Conservation (phyloP, 805 yeast genomes). For the Lipomyces yamadae region DNA sequence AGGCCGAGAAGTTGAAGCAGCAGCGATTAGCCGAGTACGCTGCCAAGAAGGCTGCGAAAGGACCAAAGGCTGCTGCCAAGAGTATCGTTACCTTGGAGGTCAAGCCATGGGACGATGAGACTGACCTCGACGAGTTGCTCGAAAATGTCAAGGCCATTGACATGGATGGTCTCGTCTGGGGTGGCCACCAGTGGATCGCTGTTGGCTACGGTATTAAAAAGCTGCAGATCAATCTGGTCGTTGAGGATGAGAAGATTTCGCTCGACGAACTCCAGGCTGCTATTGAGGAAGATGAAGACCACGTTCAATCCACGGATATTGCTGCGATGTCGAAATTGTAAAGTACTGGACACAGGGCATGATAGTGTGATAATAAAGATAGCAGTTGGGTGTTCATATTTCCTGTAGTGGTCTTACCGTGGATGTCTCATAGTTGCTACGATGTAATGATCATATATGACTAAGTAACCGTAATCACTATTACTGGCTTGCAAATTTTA, state of each 20-base stretch:
- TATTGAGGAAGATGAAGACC: conserved; percentile 95
- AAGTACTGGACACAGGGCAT: neutral
- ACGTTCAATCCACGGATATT: conserved; percentile 97
- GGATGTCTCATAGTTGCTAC: neutral
- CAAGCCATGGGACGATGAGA: conserved; percentile 99
- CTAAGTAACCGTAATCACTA: neutral
- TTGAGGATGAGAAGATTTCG: conserved; percentile 96
- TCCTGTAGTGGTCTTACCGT: neutral
- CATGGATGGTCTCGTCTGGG: conserved; percentile 96
- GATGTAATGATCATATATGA: neutral
- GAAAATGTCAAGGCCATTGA: conserved; percentile 84
- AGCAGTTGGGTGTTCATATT: neutral
- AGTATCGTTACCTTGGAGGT: conserved; percentile 95
- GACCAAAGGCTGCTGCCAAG: conserved; percentile 98
- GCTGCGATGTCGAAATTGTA: conserved; percentile 47
- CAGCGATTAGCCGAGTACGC: conserved; percentile 97
- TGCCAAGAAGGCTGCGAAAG: conserved; percentile 96
- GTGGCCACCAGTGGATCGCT: conserved; percentile 94
- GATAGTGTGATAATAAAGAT: neutral
- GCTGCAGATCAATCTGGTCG: conserved; percentile 97
- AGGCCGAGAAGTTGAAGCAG: conserved; percentile 95
- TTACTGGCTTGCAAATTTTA: neutral
- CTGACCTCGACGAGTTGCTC: conserved; percentile 86
- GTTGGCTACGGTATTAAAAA: conserved; percentile 99
- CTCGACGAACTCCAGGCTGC: conserved; percentile 76